Evolutionary conservation across 1,284 basidiomycete species (phyloP).

Genomic region (Macrocystidia cucumis): DNA sequence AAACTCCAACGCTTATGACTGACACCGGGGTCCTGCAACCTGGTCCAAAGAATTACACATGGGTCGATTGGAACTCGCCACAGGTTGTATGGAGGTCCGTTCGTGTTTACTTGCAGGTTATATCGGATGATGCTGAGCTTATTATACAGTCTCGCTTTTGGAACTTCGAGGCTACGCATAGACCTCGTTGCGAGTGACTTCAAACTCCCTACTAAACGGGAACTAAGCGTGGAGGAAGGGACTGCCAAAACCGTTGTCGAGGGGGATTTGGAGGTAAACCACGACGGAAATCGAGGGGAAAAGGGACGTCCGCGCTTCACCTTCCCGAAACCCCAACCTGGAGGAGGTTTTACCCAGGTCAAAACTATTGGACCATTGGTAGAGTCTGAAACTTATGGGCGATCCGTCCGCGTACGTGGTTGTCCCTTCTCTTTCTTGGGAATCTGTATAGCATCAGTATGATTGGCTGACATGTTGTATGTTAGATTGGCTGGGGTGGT

Average conservation of each 20-base stretch:
- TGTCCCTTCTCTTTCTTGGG: background rate
- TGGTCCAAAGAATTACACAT: constrained; percentile 41
- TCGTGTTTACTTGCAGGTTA: background rate
- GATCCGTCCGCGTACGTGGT: constrained; percentile 25
- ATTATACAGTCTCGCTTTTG: constrained; percentile 37
- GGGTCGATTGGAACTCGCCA: constrained; percentile 36
- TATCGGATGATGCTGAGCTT: background rate
- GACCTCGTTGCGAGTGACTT: constrained; percentile 27
- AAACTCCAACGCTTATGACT: constrained; percentile 34
- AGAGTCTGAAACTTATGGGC: constrained; percentile 22
- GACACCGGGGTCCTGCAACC: constrained; percentile 28
- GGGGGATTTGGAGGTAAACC: too few relatives aligned
- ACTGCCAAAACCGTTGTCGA: constrained; percentile 20
- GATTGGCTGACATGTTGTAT: too few relatives aligned
- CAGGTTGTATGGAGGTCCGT: constrained; percentile 32
- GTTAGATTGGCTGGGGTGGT: too few relatives aligned
- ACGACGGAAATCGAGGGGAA: too few relatives aligned
- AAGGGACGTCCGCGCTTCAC: constrained; percentile 19
- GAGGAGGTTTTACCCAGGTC: constrained; percentile 25
- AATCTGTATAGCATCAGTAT: too few relatives aligned
- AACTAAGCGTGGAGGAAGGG: too few relatives aligned
- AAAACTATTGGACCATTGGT: constrained; percentile 24
- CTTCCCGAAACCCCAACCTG: constrained; percentile 20
- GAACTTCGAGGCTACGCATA: constrained; percentile 38
- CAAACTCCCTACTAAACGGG: constrained; percentile 19